A percentile compares a stretch with the other conserved stretches of the same genome.
Conservation (phyloP, 2,329 filamentous ascomycete species). For the Cladosporium velox region DNA sequence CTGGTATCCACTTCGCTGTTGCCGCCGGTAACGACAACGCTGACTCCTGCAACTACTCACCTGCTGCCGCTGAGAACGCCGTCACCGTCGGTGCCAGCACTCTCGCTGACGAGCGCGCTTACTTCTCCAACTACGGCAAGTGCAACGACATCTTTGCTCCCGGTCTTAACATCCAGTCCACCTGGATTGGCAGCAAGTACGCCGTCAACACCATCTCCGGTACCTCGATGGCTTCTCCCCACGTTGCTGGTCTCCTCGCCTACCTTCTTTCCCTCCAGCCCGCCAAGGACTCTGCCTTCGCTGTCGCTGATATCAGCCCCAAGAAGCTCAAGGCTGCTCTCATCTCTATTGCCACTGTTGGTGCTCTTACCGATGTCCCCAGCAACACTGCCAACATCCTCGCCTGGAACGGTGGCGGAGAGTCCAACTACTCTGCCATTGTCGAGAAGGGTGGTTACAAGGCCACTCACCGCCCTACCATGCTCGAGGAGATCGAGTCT, state of each 20-base stretch:
- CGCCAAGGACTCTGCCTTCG: constrained; percentile 83
- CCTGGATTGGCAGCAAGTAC: constrained; percentile 96
- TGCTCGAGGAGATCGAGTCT: constrained; percentile 41
- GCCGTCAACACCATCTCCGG: constrained; percentile 99
- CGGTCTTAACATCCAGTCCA: constrained; percentile 93
- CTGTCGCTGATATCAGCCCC: constrained; percentile 84
- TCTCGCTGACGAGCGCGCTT: constrained; percentile 91
- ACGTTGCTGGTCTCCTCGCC: constrained; percentile 92
- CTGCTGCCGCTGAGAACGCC: constrained; percentile 85
- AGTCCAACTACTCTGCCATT: constrained; percentile 73
- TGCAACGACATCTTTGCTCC: constrained; percentile 99
- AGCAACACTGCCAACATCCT: constrained; percentile 88
- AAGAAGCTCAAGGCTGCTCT: constrained; percentile 91
- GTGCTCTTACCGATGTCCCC: constrained; percentile 78
- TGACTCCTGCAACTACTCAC: constrained; percentile 99
- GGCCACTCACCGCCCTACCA: constrained; percentile 58
- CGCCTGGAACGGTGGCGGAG: constrained; percentile 97
- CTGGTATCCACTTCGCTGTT: constrained; percentile 95
- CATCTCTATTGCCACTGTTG: constrained; percentile 78
- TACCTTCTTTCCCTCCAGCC: constrained; percentile 98
- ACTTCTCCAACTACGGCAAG: constrained; percentile 99
- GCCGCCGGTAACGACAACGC: constrained; percentile 98
- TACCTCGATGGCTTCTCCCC: constrained; percentile 98
- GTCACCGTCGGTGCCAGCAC: constrained; percentile 96
- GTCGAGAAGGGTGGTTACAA: constrained; percentile 42